phyloP scores from a whole-genome alignment of 306 rosid species.

The Prunus kanzakura region DNA sequence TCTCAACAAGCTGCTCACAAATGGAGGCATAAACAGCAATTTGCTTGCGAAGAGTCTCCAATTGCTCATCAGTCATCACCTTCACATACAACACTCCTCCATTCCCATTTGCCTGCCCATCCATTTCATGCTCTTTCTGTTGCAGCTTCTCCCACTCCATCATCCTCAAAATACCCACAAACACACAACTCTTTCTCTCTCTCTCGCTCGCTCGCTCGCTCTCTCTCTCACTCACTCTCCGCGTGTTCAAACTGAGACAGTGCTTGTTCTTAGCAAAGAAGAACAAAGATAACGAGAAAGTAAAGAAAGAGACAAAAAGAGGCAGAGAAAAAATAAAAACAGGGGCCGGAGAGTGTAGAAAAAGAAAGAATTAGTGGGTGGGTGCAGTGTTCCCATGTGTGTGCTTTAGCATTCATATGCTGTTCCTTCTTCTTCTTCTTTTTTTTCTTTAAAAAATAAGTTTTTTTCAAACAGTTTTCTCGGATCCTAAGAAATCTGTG shows the following conservation, averaged over 20 bases:
- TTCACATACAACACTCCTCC: conserved; percentile 61
- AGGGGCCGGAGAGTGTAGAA: neutral
- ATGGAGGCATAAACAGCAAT: conserved; percentile 76
- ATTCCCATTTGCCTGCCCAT: conserved; percentile 22
- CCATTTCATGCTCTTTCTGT: conserved; percentile 30
- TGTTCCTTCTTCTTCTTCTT: neutral
- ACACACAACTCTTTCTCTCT: neutral
- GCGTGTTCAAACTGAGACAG: neutral
- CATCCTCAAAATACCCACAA: neutral
- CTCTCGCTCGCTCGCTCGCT: neutral
- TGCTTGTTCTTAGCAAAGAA: neutral
- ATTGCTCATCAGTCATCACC: conserved; percentile 95
- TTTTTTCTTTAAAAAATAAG: neutral
- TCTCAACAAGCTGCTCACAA: conserved; percentile 79
- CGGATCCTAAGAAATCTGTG: neutral
- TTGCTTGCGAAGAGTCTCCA: conserved; percentile 86
- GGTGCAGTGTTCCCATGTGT: conserved; percentile 15
- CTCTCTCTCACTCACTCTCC: neutral
- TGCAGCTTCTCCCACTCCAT: conserved; percentile 69
- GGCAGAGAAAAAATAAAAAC: neutral
- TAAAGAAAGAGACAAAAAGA: conserved; percentile 23
- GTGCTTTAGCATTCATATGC: neutral
- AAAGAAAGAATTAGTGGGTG: conserved; percentile 4
- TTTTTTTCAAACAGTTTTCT: neutral
- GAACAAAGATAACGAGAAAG: conserved; percentile 30